Evolutionary conservation across 352 stramenopile species (phyloP).

Genomic region (Phytophthora boehmeriae): DNA sequence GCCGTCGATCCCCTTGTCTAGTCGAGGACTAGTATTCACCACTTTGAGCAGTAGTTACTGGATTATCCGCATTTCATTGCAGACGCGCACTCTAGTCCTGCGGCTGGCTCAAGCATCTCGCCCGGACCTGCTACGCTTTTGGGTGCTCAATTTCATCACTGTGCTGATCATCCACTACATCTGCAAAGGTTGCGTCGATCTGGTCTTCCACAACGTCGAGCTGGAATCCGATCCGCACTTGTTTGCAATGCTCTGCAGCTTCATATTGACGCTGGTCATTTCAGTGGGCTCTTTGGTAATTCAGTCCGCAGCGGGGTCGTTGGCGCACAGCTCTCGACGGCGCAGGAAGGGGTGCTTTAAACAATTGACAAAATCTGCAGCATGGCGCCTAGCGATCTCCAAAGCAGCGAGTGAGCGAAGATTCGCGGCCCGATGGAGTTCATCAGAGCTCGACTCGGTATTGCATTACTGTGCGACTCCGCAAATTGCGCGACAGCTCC

Average conservation of each 20-base stretch:
- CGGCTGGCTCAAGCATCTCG: constrained; percentile 30
- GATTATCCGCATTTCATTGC: constrained; percentile 43
- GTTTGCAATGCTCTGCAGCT: constrained; percentile 42
- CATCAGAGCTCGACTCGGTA: constrained; percentile 21
- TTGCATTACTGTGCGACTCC: constrained; percentile 37
- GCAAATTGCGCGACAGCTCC: constrained; percentile 32
- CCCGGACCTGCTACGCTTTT: constrained; percentile 33
- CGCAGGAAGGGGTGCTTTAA: no score
- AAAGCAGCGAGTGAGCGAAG: constrained; percentile 17
- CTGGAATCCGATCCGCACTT: constrained; percentile 42
- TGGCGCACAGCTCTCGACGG: no score
- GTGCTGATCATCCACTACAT: constrained; percentile 34
- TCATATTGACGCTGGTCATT: constrained; percentile 33
- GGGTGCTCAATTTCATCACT: constrained; percentile 18
- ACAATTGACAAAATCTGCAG: no score
- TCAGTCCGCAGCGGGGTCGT: no score
- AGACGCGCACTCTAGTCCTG: constrained; percentile 31
- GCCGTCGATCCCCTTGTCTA: constrained; percentile 37
- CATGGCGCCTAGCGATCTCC: no score
- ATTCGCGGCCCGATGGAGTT: constrained; percentile 35
- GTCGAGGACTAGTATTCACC: constrained; percentile 37
- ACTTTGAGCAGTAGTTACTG: constrained; percentile 47
- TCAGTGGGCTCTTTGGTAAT: no score
- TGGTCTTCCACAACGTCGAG: constrained; percentile 29
- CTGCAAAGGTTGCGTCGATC: constrained; percentile 33